Evolutionary conservation across 345 rosid species (phyloP).

Genomic region (Lumnitzera littorea): DNA sequence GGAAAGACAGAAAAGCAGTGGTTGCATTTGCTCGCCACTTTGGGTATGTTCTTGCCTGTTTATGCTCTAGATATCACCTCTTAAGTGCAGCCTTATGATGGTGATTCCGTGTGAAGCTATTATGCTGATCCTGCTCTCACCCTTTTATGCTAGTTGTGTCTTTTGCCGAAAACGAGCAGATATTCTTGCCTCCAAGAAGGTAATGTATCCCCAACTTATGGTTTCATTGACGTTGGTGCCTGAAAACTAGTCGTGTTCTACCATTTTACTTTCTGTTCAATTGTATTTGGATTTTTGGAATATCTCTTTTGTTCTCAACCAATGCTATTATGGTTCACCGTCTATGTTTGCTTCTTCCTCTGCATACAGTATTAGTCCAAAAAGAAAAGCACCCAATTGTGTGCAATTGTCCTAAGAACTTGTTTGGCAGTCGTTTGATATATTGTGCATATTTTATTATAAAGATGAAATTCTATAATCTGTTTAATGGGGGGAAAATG

Average conservation of each 20-base stretch:
- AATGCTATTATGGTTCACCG: no score
- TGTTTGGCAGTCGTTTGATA: no score
- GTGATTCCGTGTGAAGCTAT: background rate
- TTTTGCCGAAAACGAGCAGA: conserved; percentile 87
- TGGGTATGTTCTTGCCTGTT: conserved; percentile 34
- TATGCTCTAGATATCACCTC: background rate
- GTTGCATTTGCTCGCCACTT: conserved; percentile 95
- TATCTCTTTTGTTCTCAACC: no score
- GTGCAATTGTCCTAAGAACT: no score
- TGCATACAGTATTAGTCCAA: no score
- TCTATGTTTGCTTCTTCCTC: no score
- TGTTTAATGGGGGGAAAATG: no score
- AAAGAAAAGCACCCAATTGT: no score
- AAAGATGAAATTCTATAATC: no score
- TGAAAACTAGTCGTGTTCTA: background rate
- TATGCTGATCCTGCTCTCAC: background rate
- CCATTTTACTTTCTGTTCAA: background rate
- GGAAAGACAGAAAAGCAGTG: conserved; percentile 78
- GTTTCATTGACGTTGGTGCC: no score
- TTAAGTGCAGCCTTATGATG: background rate
- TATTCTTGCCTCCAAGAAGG: conserved; percentile 80
- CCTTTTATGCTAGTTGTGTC: conserved; percentile 43
- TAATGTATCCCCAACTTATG: conserved; percentile 5
- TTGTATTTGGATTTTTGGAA: background rate
- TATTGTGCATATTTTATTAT: no score